Conservation (phyloP, 176 grass and related monocot genomes). For the Calamus simplicifolius region DNA sequence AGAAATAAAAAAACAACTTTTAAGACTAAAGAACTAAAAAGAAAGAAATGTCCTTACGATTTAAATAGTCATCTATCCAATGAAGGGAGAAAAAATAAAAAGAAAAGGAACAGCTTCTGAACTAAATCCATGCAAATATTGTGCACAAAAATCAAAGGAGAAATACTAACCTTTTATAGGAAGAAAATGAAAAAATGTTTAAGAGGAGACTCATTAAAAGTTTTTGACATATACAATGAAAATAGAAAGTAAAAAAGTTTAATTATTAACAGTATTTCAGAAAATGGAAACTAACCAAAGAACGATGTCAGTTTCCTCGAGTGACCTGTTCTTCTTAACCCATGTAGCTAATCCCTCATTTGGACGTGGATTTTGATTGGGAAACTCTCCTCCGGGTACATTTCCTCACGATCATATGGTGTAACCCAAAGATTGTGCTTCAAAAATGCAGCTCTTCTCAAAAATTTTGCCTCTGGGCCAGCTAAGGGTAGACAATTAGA, state of each 20-base stretch:
- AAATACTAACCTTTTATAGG: no score
- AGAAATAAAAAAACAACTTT: no score
- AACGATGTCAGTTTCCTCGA: constrained; percentile 94
- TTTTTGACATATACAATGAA: not conserved
- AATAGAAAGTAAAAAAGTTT: not conserved
- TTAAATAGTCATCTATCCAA: no score
- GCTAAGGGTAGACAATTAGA: constrained; percentile 76
- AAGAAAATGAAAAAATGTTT: no score
- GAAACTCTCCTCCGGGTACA: constrained; percentile 97
- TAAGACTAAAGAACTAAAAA: no score
- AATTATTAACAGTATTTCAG: no score
- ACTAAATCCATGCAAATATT: no score
- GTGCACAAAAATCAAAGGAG: no score
- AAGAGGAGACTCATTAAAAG: no score
- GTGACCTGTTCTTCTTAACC: constrained; percentile 81
- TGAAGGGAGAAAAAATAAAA: no score
- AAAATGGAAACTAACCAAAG: constrained; percentile 57
- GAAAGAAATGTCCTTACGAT: no score
- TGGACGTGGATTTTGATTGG: constrained; percentile 91
- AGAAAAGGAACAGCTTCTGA: no score
- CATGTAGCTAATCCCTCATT: constrained; percentile 93
- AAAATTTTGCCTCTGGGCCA: constrained; percentile 76
- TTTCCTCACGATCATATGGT: constrained; percentile 70
- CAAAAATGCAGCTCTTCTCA: constrained; percentile 88
- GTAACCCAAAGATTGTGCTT: constrained; percentile 99